phyloP scores from a whole-genome alignment of 164 flowering plant species.

The Pachysandra terminalis region DNA sequence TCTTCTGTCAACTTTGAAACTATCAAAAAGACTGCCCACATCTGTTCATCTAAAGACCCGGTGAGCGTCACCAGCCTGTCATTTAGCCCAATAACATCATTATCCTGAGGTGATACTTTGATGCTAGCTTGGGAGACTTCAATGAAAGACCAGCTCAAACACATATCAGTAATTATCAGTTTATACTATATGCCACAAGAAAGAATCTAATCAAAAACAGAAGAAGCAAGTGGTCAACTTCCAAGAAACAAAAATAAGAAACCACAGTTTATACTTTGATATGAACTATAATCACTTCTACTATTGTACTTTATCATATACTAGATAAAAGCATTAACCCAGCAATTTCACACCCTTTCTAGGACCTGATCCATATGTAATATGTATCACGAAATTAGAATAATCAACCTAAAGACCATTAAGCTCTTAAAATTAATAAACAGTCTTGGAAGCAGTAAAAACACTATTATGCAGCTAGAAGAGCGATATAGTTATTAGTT shows the following conservation, averaged over 20 bases:
- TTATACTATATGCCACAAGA: background rate
- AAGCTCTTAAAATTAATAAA: too few relatives aligned
- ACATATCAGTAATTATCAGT: constrained; percentile 8
- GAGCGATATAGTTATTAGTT: too few relatives aligned
- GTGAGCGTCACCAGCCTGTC: constrained; percentile 86
- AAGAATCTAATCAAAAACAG: background rate
- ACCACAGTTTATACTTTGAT: too few relatives aligned
- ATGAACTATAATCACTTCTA: too few relatives aligned
- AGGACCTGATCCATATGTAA: background rate
- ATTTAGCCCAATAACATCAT: constrained; percentile 56
- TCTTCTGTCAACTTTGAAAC: constrained; percentile 78
- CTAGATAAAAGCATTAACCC: too few relatives aligned
- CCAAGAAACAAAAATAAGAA: background rate
- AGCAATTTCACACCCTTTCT: too few relatives aligned
- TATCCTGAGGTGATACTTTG: constrained; percentile 90
- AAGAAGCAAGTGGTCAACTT: constrained; percentile 3
- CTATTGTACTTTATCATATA: too few relatives aligned
- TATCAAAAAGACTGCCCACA: constrained; percentile 74
- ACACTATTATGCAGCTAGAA: too few relatives aligned
- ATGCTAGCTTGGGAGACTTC: constrained; percentile 92
- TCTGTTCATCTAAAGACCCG: constrained; percentile 82
- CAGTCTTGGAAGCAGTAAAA: too few relatives aligned
- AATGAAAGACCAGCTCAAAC: constrained; percentile 74
- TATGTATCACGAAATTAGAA: too few relatives aligned
- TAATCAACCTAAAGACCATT: too few relatives aligned